Conservation (phyloP, 1,139 yeast species). For the Barnettozyma hawaiiensis region DNA sequence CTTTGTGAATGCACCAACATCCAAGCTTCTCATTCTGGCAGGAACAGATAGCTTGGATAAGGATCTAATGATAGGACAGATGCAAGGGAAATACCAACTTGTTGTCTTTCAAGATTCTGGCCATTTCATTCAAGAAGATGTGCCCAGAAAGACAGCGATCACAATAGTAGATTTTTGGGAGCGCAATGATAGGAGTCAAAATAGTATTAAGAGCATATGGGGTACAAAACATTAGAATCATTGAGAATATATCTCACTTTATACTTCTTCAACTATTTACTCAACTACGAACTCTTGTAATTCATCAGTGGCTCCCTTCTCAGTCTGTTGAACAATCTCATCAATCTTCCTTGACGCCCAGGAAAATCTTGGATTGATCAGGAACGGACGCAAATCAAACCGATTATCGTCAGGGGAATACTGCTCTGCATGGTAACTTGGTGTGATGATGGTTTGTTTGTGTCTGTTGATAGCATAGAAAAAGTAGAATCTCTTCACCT, state of each 20-base stretch:
- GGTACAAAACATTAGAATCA: conserved; percentile 20
- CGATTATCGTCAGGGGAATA: conserved; percentile 97
- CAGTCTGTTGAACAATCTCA: conserved; percentile 52
- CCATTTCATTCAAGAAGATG: conserved; percentile 91
- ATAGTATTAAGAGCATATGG: conserved; percentile 35
- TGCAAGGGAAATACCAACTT: conserved; percentile 93
- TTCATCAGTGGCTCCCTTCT: conserved; percentile 30
- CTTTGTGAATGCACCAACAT: conserved; percentile 51
- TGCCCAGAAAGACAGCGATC: conserved; percentile 60
- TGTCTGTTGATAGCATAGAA: conserved; percentile 93
- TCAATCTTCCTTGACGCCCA: conserved; percentile 91
- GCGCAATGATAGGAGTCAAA: conserved; percentile 38
- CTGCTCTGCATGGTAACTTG: conserved; percentile 95
- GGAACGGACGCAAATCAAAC: conserved; percentile 88
- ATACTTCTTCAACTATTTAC: conserved; percentile 15
- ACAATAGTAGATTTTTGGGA: conserved; percentile 52
- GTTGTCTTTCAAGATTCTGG: conserved; percentile 80
- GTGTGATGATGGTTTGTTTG: conserved; percentile 94
- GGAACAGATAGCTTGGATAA: conserved; percentile 89
- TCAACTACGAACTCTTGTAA: conserved; percentile 41
- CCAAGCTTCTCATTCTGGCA: conserved; percentile 75
- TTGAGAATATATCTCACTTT: neutral
- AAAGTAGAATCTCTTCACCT: conserved; percentile 88
- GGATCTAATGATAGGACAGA: conserved; percentile 83
- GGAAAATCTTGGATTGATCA: conserved; percentile 84